Base-by-base conservation (phyloP, 2,329 filamentous ascomycete genomes). In the Xylaria arbuscula region DNA sequence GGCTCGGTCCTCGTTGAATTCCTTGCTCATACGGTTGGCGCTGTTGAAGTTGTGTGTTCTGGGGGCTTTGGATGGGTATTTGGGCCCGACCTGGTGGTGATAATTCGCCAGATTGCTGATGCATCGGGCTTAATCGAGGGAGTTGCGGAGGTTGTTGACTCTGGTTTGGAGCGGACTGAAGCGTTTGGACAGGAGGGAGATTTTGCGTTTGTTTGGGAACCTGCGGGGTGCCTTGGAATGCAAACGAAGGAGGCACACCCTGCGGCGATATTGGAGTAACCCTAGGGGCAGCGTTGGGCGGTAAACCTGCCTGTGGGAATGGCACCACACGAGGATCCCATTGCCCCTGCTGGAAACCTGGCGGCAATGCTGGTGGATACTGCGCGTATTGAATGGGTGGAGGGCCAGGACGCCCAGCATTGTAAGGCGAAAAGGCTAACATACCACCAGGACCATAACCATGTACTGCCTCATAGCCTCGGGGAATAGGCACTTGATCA, bases 401-500 rank as follows among this genome's bases (percentile, higher is more conserved):
- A 10, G 66, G 67, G 28, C 66, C 68, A 24, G 70, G 68, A 3
- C 68, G 73, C 13, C 76, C 73, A 10, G 75, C 62, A 15, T 77
- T 72, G 40, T 79, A 78, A 17, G 77, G 76, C 11, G 76, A 78
- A 36, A 70, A 67, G 32, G 73, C 75, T 28, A 76, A 32, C 66
- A 69, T 74, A 38, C 68, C 71, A 3, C 74, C 71, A 15, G 71
- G 62, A 11, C 76, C 76, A 58, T 79, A 79, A 0, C 77, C 76
- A 62, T 77, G 76, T 34, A 79, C 78, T 17, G 77, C 74, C n/a
- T 77, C 68, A 54, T 79, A 79, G 8, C 76, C 76, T 7, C 69
- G 70, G 6, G 78, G 78, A 24, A 79, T 79, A 22, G 78, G 78
- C 2, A 79, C 77, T 53, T 72, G 68, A 48, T 74, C 77, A 55